A percentile compares a stretch with the other conserved stretches of the same genome.
Conservation (phyloP, 2,329 filamentous ascomycete genomes). For the Cladophialophora carrionii region DNA sequence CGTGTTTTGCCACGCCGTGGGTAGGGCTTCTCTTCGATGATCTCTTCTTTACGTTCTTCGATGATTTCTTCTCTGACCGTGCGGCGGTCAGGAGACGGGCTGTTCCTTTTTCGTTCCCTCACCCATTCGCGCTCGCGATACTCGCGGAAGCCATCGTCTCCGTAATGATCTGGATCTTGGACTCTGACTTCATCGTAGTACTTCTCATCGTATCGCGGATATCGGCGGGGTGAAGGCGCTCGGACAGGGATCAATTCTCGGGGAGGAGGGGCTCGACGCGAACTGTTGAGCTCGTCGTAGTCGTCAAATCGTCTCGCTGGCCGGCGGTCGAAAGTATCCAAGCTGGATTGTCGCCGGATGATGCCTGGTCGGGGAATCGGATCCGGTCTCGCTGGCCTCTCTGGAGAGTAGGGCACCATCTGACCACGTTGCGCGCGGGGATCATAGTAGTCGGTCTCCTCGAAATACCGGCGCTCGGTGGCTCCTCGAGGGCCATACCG, state of each 20-base stretch:
- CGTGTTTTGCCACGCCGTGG: slow-evolving; percentile 87
- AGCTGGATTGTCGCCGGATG: slow-evolving; percentile 79
- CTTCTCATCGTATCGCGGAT: slow-evolving; percentile 59
- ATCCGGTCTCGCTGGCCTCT: slow-evolving; percentile 58
- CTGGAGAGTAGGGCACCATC: slow-evolving; percentile 60
- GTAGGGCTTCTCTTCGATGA: slow-evolving; percentile 61
- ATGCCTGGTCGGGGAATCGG: slow-evolving; percentile 66
- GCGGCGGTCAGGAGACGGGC: slow-evolving; percentile 37
- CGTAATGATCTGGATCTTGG: slow-evolving; percentile 68
- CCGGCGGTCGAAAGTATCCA: slow-evolving; percentile 85
- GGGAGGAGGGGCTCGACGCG: slow-evolving; percentile 50
- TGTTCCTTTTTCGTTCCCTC: slow-evolving; percentile 43
- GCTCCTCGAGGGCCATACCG: slow-evolving; percentile 50
- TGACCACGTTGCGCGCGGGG: slow-evolving; percentile 53
- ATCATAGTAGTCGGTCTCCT: slow-evolving; percentile 44
- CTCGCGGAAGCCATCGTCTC: slow-evolving; percentile 71
- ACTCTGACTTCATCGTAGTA: slow-evolving; percentile 69
- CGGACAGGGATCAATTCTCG: slow-evolving; percentile 68
- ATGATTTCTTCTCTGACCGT: slow-evolving; percentile 40
- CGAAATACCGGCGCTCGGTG: slow-evolving; percentile 45
- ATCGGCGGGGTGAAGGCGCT: slow-evolving; percentile 59
- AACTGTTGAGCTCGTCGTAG: slow-evolving; percentile 44
- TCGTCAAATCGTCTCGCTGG: slow-evolving; percentile 59
- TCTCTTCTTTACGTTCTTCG: slow-evolving; percentile 41
- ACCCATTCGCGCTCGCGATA: slow-evolving; percentile 67